Percentiles rank a stretch among this genome's conserved stretches.
Evolutionary conservation across 345 rosid species (phyloP).

Genomic region (Hevea brasiliensis): DNA sequence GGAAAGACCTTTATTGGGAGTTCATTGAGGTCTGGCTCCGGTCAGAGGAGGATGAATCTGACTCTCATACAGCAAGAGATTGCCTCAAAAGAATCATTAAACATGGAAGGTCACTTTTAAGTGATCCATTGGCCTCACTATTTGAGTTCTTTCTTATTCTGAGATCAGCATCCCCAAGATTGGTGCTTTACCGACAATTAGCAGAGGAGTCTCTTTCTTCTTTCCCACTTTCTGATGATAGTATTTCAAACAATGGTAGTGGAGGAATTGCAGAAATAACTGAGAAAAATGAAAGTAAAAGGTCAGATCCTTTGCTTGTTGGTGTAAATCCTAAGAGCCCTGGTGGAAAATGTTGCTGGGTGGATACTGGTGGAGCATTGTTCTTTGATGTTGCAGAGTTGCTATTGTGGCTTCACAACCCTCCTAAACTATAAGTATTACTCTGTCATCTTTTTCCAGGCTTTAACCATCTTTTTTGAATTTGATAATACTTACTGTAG

Average conservation of each 20-base stretch:
- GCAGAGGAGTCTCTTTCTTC: conserved; percentile 98
- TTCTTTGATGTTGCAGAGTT: conserved; percentile 75
- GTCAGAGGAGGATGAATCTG: conserved; percentile 44
- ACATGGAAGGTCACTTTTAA: conserved; percentile 49
- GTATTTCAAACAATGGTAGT: conserved; percentile 23
- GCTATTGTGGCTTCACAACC: conserved; percentile 52
- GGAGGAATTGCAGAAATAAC: conserved; percentile 23
- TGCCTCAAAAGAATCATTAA: conserved; percentile 65
- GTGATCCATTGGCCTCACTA: conserved; percentile 60
- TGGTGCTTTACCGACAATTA: conserved; percentile 84
- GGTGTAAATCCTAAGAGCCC: conserved; percentile 54
- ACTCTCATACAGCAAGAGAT: conserved; percentile 68
- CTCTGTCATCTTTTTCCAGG: conserved; percentile 2
- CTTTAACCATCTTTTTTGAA: conserved; percentile 1
- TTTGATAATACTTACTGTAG: background rate
- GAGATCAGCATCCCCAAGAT: conserved; percentile 87
- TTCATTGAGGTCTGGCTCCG: conserved; percentile 72
- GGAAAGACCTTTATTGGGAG: conserved; percentile 83
- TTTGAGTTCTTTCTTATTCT: conserved; percentile 77
- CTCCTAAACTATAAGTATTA: conserved; percentile 48
- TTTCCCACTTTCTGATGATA: conserved; percentile 64
- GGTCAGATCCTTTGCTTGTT: conserved; percentile 48
- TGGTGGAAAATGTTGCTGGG: conserved; percentile 86
- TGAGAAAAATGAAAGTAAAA: conserved; percentile 32
- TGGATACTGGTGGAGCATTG: conserved; percentile 74